A percentile compares a stretch with the other conserved stretches of the same genome.
phyloP scores from a whole-genome alignment of 768 basidiomycete genomes.

The Termitomyces sp. region DNA sequence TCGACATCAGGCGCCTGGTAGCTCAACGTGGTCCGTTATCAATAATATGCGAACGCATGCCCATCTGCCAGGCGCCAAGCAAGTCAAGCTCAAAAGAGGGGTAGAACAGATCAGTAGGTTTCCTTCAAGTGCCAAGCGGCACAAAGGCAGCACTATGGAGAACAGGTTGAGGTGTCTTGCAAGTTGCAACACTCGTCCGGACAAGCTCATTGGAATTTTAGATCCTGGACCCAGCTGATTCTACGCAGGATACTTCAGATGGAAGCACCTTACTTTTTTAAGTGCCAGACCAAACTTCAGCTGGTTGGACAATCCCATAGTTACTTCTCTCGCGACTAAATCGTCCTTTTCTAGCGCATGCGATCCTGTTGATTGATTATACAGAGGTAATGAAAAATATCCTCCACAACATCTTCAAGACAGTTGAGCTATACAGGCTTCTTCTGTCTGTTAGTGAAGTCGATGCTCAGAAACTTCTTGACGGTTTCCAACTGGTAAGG shows the following conservation, averaged over 20 bases:
- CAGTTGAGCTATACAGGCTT: background rate
- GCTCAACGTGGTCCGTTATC: background rate
- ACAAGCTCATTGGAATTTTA: background rate
- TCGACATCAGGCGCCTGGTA: too few relatives aligned
- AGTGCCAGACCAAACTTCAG: background rate
- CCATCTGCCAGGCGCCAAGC: too few relatives aligned
- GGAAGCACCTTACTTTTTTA: background rate
- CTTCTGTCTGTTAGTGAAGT: background rate
- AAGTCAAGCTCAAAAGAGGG: too few relatives aligned
- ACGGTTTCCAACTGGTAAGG: constrained; percentile 3
- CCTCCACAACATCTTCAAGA: background rate
- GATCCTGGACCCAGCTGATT: background rate
- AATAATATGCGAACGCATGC: too few relatives aligned
- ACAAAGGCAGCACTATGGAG: background rate
- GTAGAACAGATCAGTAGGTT: background rate
- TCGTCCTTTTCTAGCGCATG: background rate
- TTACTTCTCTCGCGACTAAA: background rate
- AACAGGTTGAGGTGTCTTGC: background rate
- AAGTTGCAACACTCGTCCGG: background rate
- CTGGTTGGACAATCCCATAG: background rate
- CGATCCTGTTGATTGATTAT: background rate
- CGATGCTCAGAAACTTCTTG: constrained; percentile 1
- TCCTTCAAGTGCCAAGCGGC: background rate
- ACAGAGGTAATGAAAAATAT: background rate
- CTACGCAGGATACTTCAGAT: background rate